These are phyloP conservation scores for Trametopsis cervina DNA, from an alignment of 768 basidiomycete genomes.

Conservation along the genomic window DNA sequence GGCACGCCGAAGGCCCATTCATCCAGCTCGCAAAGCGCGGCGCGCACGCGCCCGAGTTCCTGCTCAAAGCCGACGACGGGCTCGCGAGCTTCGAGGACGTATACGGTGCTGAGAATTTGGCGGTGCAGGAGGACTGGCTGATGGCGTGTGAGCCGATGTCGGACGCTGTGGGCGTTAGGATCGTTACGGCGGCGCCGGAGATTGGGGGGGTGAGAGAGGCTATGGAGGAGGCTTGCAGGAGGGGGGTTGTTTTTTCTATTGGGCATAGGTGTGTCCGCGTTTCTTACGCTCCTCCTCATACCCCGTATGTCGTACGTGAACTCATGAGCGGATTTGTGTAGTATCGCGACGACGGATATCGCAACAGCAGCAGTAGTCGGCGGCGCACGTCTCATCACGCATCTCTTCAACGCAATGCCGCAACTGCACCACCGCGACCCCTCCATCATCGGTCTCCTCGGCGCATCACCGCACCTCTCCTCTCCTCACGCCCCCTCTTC, in stretches of 20 bases:
- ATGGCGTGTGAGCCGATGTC: slow-evolving; percentile 34
- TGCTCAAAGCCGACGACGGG: slow-evolving; percentile 56
- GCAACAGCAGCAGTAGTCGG: slow-evolving; percentile 63
- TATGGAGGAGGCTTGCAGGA: slow-evolving; percentile 47
- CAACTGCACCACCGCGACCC: slow-evolving; percentile 87
- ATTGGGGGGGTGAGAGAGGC: slow-evolving; percentile 74
- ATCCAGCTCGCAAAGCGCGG: slow-evolving; percentile 77
- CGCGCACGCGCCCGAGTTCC: slow-evolving; percentile 66
- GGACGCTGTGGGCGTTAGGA: slow-evolving; percentile 49
- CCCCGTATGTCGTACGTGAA: slow-evolving; percentile 5
- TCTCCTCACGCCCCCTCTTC: slow-evolving; percentile 21
- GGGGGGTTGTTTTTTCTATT: slow-evolving; percentile 77
- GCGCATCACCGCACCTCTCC: slow-evolving; percentile 61
- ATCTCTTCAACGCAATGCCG: slow-evolving; percentile 92
- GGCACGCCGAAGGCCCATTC: slow-evolving; percentile 91
- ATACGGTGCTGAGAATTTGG: slow-evolving; percentile 64
- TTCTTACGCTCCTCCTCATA: background rate
- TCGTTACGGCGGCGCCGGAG: slow-evolving; percentile 86
- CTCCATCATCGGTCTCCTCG: slow-evolving; percentile 83
- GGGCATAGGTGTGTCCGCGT: slow-evolving; percentile 67
- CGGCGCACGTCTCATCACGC: slow-evolving; percentile 84
- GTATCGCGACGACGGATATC: slow-evolving; percentile 66
- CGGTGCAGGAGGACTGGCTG: slow-evolving; percentile 60
- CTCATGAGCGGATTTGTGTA: slow-evolving; percentile 24
- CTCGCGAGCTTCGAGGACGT: slow-evolving; percentile 64